phyloP scores from a whole-genome alignment of 352 stramenopile species.

The Plasmopara viticola region DNA sequence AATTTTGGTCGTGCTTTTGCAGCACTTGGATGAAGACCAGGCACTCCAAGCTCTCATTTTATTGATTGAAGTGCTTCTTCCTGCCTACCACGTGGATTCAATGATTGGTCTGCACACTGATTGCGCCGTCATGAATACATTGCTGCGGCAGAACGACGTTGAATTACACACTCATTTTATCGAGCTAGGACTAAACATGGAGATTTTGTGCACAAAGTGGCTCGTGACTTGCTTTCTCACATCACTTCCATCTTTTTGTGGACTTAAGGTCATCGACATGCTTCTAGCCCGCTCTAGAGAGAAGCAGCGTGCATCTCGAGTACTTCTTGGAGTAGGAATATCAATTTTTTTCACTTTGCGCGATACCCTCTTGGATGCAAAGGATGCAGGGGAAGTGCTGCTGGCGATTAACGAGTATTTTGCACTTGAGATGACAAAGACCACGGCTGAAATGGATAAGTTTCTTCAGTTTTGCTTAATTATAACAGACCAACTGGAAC shows the following conservation, averaged over 20 bases:
- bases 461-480: slow-evolving; percentile 58
- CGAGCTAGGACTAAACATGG: slow-evolving; percentile 79
- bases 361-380: slow-evolving; percentile 47
- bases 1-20: slow-evolving; percentile 62
- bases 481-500: slow-evolving; percentile 66
- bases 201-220: slow-evolving; percentile 85
- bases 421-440: slow-evolving; percentile 60
- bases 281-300: slow-evolving; percentile 53
- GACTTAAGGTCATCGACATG: slow-evolving; percentile 79
- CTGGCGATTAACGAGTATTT: slow-evolving; percentile 79
- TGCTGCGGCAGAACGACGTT: slow-evolving; percentile 69
- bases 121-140: slow-evolving; percentile 74
- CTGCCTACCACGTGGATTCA: slow-evolving; percentile 76
- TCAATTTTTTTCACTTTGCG: slow-evolving; percentile 74
- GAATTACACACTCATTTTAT: slow-evolving; percentile 66
- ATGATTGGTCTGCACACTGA: slow-evolving; percentile 83
- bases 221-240: slow-evolving; percentile 84
- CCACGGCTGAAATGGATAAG: slow-evolving; percentile 56
- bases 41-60: slow-evolving; percentile 55
- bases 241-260: slow-evolving; percentile 56
- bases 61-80: slow-evolving; percentile 68
- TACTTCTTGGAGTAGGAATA: slow-evolving; percentile 67
- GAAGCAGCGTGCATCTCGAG: slow-evolving; percentile 58
- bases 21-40: slow-evolving; percentile 61
- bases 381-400: slow-evolving; percentile 74